Percentiles rank a stretch among this genome's conserved stretches.
phyloP scores from a whole-genome alignment of 139 green algal genomes.

The Astrephomene gubernaculifera region DNA sequence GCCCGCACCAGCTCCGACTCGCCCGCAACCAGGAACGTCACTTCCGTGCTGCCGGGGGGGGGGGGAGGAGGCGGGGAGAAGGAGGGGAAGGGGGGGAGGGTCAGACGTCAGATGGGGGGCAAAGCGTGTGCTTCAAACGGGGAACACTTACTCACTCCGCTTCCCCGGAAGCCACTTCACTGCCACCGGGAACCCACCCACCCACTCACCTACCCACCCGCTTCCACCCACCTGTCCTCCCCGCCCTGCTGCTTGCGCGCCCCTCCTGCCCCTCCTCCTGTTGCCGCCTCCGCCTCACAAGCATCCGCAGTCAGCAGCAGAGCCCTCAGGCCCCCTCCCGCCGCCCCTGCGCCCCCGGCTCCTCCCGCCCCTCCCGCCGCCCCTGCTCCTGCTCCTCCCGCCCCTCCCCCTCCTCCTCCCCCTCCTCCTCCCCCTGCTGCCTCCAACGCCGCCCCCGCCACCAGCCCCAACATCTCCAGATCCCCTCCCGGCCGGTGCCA shows the following conservation, averaged over 20 bases:
- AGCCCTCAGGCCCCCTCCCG: too few relatives aligned
- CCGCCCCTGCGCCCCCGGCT: neutral
- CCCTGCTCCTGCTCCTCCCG: neutral
- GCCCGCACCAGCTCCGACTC: slow-evolving; percentile 4
- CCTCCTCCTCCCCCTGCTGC: neutral
- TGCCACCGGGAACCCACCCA: neutral
- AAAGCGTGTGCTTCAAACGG: too few relatives aligned
- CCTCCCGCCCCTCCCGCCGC: too few relatives aligned
- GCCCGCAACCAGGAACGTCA: slow-evolving; percentile 32
- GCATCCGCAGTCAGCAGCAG: slow-evolving; percentile 36
- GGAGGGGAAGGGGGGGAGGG: too few relatives aligned
- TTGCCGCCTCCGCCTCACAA: slow-evolving; percentile 10
- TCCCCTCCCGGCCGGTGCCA: slow-evolving; percentile 15
- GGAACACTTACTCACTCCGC: neutral
- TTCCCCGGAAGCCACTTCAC: neutral
- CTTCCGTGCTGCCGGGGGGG: neutral
- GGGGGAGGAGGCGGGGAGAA: neutral
- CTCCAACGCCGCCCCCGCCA: slow-evolving; percentile 26
- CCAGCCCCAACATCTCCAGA: slow-evolving; percentile 9
- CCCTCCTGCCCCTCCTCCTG: too few relatives aligned
- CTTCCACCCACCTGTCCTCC: slow-evolving; percentile 23
- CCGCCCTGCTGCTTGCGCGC: neutral
- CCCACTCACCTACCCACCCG: neutral
- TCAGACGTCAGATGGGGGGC: too few relatives aligned
- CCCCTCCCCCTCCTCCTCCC: too few relatives aligned